Evolutionary conservation across 1,284 basidiomycete genomes (phyloP), one percentile per base, ranked within the genome.

Genomic region (Inonotus hispidus): DNA sequence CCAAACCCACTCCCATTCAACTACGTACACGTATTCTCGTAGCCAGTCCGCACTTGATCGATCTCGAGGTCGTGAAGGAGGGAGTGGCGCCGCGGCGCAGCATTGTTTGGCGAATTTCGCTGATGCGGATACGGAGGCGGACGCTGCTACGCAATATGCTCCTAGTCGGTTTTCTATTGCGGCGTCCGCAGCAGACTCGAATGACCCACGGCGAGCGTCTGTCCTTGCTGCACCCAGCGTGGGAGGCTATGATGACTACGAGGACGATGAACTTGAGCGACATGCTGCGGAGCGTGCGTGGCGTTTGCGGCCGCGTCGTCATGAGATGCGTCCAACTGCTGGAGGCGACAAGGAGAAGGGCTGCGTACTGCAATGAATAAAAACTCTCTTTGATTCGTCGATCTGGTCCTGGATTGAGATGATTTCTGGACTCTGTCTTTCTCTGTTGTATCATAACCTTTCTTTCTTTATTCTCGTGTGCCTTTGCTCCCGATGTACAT

Each of bases 361-460:
- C 13, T 61, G 60, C 49, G 54, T 61, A 32, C 21, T 61, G 60
- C 60, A 61, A 46, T 61, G 47, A 61, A 37, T 6, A 4, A 43
- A 43, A 43, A 43, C 41, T 43, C 41, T 43, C 41, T 10, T 29
- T 19, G 23, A 10, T 21, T 43, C 41, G 19, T 41, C 16, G 11
- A 10, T 19, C 27, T 45, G 41, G 27, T 45, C 25, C 53, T 55
- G 23, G 11, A n/a, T 14, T 23, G 32, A 35, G 38, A 46, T 29
- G 39, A 16, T 29, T 23, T 35, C 32, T 19, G 3, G 3, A 35
- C 32, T 27, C 29, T 45, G 2, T 56, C 14, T 45, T 29, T 19
- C 11, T 23, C 39, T 16, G 38, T 19, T 56, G 27, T 56, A 23
- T 43, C 25, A 43, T 27, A 39, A n/a, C 13, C 54, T 19, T 19